Percentiles rank a stretch among this genome's conserved stretches.
Evolutionary conservation across 2,329 filamentous ascomycete genomes (phyloP).

Genomic region (Cladosporium sp.): DNA sequence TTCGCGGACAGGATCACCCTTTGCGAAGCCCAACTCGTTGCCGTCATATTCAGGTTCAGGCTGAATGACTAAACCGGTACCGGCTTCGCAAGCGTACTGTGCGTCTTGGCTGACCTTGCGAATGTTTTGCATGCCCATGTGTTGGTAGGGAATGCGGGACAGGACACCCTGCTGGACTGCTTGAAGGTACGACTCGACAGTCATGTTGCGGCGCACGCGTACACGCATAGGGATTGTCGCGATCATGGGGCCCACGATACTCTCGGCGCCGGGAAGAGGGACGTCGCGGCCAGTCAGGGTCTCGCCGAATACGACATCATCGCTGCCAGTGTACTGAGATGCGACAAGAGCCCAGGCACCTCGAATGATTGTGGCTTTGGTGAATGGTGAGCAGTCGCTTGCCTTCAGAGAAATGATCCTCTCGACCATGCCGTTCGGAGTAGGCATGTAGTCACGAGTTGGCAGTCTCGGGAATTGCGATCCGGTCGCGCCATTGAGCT

Average conservation of each 20-base stretch:
- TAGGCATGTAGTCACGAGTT: slow-evolving; percentile 28
- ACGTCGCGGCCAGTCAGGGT: slow-evolving; percentile 16
- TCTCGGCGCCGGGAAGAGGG: slow-evolving; percentile 12
- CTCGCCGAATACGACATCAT: slow-evolving; percentile 59
- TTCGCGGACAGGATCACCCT: slow-evolving; percentile 27
- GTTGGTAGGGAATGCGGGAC: slow-evolving; percentile 41
- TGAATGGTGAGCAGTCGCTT: slow-evolving; percentile 39
- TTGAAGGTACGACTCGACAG: slow-evolving; percentile 30
- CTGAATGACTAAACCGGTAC: slow-evolving; percentile 59
- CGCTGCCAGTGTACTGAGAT: slow-evolving; percentile 50
- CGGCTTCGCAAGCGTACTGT: slow-evolving; percentile 58
- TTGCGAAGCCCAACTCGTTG: slow-evolving; percentile 29
- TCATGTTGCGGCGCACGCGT: slow-evolving; percentile 32
- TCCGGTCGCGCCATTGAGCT: slow-evolving; percentile 34
- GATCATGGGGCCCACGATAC: slow-evolving; percentile 35
- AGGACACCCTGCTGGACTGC: slow-evolving; percentile 27
- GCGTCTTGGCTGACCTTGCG: slow-evolving; percentile 53
- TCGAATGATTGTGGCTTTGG: slow-evolving; percentile 51
- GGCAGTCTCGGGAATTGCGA: slow-evolving; percentile 40
- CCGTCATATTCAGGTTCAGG: slow-evolving; percentile 31
- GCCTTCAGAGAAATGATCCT: slow-evolving; percentile 26
- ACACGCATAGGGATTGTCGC: slow-evolving; percentile 44
- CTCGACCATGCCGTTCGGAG: slow-evolving; percentile 33
- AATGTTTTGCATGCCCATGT: slow-evolving; percentile 43
- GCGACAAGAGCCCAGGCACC: slow-evolving; percentile 61